These are phyloP conservation scores for Malassezia caprae DNA, from an alignment of 1,284 basidiomycete genomes.

Conservation along the genomic window DNA sequence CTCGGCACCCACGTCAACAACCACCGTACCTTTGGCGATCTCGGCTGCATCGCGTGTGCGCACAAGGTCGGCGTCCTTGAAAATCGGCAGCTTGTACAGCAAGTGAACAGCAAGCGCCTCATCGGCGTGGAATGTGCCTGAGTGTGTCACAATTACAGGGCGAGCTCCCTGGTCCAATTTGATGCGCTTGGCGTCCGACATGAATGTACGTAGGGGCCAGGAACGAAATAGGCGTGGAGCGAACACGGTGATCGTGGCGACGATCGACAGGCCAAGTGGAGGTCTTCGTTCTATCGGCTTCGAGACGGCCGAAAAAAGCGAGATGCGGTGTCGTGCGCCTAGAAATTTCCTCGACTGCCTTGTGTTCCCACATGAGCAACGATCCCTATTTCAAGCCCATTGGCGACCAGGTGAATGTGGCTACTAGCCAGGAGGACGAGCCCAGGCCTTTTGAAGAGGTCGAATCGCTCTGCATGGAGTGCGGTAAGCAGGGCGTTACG, in stretches of 20 bases:
- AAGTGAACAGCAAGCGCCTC: constrained; percentile 89
- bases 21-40: constrained; percentile 77
- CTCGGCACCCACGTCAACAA: constrained; percentile 92
- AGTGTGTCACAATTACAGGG: constrained; percentile 59
- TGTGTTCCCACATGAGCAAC: neutral
- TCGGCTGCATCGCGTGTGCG: constrained; percentile 65
- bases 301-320: constrained; percentile 2
- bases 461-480: constrained; percentile 88
- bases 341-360: neutral
- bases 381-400: constrained; percentile 16
- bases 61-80: constrained; percentile 53
- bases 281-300: constrained; percentile 2
- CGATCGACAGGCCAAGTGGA: neutral
- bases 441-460: constrained; percentile 51
- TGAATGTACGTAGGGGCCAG: neutral
- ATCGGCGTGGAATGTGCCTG: constrained; percentile 92
- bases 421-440: constrained; percentile 17
- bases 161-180: neutral
- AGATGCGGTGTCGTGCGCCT: constrained; percentile 2
- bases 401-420: constrained; percentile 6
- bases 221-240: neutral
- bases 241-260: neutral
- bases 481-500: constrained; percentile 82
- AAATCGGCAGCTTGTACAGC: constrained; percentile 66
- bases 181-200: constrained; percentile 15